A percentile compares a stretch with the other conserved stretches of the same genome.
These are phyloP conservation scores for Cryphonectria nitschkei DNA, from an alignment of 2,329 filamentous ascomycete genomes.

Conservation along the genomic window DNA sequence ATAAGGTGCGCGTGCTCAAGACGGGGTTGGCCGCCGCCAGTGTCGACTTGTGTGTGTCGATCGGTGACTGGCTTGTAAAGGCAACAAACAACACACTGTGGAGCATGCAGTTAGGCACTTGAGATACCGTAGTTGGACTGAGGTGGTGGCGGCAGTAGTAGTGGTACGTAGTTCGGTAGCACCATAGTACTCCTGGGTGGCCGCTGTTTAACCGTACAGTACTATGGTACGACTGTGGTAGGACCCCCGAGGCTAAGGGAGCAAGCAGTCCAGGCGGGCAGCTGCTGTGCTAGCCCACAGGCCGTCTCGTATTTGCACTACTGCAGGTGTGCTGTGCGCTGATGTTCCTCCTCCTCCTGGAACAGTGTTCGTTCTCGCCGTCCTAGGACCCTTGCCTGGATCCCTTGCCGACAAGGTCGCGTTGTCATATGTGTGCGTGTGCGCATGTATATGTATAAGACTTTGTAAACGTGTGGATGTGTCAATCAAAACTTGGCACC, in stretches of 20 bases:
- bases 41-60: background rate
- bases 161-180: too few species aligned
- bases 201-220: slow-evolving; percentile 1
- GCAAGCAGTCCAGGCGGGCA: slow-evolving; percentile 7
- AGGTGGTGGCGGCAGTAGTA: too few species aligned
- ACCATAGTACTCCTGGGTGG: slow-evolving; percentile 5
- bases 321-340: slow-evolving; percentile 2
- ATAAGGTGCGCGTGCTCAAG: slow-evolving; percentile 12
- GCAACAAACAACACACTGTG: background rate
- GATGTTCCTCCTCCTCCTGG: background rate
- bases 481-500: background rate
- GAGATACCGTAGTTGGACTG: background rate
- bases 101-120: background rate
- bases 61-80: background rate
- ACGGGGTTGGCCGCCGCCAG: background rate
- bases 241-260: slow-evolving; percentile 7
- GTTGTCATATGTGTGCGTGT: background rate
- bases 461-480: background rate
- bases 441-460: background rate
- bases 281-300: slow-evolving; percentile 8
- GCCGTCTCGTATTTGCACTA: slow-evolving; percentile 2
- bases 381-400: background rate
- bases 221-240: background rate
- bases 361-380: slow-evolving; percentile 1
- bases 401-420: background rate